Conservation (phyloP, 306 rosid species). For the Cucumis sativus region DNA sequence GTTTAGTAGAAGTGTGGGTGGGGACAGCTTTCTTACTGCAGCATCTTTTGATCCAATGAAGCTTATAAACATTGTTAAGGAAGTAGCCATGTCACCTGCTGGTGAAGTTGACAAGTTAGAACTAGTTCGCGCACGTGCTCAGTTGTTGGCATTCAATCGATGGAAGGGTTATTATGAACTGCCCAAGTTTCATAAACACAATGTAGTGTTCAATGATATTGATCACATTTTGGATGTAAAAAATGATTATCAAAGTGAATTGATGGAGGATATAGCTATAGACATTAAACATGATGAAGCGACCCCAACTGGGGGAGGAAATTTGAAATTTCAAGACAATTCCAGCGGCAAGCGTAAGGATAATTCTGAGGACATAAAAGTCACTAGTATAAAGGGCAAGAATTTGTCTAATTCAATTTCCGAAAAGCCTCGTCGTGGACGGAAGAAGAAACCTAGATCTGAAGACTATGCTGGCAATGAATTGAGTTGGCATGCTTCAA, state of each 20-base stretch:
- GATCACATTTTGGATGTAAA: constrained; percentile 17
- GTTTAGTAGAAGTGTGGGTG: constrained; percentile 39
- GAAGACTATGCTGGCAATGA: constrained; percentile 16
- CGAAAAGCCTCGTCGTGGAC: constrained; percentile 17
- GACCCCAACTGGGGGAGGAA: background rate
- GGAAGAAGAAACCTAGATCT: constrained; percentile 11
- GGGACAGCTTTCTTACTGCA: constrained; percentile 27
- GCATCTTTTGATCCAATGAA: constrained; percentile 45
- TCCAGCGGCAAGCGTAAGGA: constrained; percentile 19
- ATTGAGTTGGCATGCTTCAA: constrained; percentile 3
- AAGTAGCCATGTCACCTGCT: constrained; percentile 37
- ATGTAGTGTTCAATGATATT: constrained; percentile 29
- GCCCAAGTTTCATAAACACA: constrained; percentile 34
- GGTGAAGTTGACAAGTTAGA: constrained; percentile 34
- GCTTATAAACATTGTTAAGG: constrained; percentile 38
- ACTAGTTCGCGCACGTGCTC: constrained; percentile 30
- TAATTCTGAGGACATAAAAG: constrained; percentile 6
- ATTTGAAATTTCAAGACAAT: constrained; percentile 6
- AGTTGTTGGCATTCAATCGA: constrained; percentile 37
- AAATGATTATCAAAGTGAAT: constrained; percentile 14
- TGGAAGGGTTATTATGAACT: constrained; percentile 53
- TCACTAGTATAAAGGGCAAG: constrained; percentile 21
- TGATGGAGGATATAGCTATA: background rate
- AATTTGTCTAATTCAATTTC: constrained; percentile 26
- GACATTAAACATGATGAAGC: constrained; percentile 4